Conservation (phyloP, 2,329 filamentous ascomycete species). For the Drechslerella dactyloides region DNA sequence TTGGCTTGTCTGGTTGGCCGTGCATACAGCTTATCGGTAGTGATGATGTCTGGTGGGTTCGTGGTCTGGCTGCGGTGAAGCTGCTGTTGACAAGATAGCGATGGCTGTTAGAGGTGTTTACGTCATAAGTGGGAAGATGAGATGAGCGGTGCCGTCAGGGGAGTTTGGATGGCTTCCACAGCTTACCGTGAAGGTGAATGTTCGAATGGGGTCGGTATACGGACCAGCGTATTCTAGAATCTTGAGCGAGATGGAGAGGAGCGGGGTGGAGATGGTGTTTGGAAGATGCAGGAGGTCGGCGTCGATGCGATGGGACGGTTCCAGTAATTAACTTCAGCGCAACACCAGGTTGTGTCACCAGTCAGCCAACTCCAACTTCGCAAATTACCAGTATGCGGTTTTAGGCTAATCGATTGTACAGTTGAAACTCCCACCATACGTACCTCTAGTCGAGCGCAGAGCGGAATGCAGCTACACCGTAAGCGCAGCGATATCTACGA, state of each 20-base stretch:
- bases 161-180: neutral
- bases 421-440: too few species aligned
- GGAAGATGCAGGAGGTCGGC: neutral
- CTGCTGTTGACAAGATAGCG: neutral
- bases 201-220: neutral
- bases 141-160: too few species aligned
- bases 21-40: neutral
- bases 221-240: neutral
- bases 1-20: neutral
- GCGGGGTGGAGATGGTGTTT: neutral
- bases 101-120: neutral
- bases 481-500: neutral
- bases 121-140: too few species aligned
- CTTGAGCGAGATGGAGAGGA: neutral
- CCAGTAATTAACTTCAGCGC: too few species aligned
- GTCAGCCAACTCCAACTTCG: too few species aligned
- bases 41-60: slow-evolving; percentile 1
- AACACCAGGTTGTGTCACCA: too few species aligned
- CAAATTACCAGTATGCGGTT: too few species aligned
- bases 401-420: too few species aligned
- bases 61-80: neutral
- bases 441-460: neutral
- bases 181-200: neutral
- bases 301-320: neutral
- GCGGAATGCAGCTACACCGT: neutral